Evolutionary conservation across 768 basidiomycete species (phyloP).

Genomic region (Lactarius hatsudake): DNA sequence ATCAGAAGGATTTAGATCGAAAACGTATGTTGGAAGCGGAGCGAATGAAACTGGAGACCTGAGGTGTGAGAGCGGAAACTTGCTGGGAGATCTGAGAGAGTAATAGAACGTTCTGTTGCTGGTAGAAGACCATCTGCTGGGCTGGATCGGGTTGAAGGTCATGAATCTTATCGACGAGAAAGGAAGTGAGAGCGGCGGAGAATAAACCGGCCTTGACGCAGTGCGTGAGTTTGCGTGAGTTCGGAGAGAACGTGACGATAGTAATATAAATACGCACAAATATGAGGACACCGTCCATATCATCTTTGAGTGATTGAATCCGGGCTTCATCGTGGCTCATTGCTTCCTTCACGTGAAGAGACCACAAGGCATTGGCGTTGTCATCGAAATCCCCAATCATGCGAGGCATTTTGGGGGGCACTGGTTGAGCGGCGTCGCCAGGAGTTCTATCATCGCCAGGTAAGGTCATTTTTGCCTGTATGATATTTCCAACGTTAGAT

Average conservation of each 20-base stretch:
- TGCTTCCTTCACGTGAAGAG: neutral
- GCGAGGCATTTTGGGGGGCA: neutral
- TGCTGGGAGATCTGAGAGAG: constrained; percentile 10
- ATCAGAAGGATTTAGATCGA: constrained; percentile 32
- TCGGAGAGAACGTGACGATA: rapidly evolving
- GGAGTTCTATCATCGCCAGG: neutral
- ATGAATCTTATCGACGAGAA: constrained; percentile 8
- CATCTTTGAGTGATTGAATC: neutral
- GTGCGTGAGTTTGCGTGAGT: neutral
- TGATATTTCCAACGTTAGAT: too few species aligned
- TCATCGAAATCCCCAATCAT: neutral
- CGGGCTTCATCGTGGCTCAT: neutral
- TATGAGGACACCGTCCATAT: constrained; percentile 1
- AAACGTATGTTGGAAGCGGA: neutral
- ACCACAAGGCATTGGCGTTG: neutral
- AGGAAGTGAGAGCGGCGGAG: constrained; percentile 12
- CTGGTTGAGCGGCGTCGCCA: neutral
- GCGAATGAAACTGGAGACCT: neutral
- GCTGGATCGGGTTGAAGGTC: constrained; percentile 8
- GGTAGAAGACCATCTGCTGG: neutral
- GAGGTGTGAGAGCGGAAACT: neutral
- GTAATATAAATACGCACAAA: neutral
- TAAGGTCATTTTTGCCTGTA: too few species aligned
- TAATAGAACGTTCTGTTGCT: constrained; percentile 11
- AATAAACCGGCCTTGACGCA: constrained; percentile 13